These are phyloP conservation scores for Arctostaphylos glauca DNA, from an alignment of 148 eudicot genomes.

Conservation along the genomic window DNA sequence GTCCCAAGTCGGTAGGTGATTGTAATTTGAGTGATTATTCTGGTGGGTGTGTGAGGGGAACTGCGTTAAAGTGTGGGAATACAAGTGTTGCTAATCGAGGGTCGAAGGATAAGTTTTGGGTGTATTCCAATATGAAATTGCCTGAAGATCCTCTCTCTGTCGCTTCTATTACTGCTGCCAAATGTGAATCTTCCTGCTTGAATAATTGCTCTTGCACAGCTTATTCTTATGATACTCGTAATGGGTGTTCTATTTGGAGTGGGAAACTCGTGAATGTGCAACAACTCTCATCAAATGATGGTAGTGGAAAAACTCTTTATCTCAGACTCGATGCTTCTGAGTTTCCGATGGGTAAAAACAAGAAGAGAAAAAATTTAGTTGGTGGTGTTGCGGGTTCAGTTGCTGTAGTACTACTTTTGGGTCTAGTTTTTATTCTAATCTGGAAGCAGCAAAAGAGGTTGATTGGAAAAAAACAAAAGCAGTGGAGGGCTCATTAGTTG, in stretches of 20 bases:
- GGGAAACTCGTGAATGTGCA: slow-evolving; percentile 41
- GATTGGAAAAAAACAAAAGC: slow-evolving; percentile 16
- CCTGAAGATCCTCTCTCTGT: slow-evolving; percentile 24
- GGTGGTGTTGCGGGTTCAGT: slow-evolving; percentile 19
- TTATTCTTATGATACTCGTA: slow-evolving; percentile 39
- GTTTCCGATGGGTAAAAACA: too few relatives aligned
- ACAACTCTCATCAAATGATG: too few relatives aligned
- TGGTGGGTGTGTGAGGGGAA: too few relatives aligned
- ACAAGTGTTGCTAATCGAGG: too few relatives aligned
- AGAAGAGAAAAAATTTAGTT: too few relatives aligned
- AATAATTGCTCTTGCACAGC: slow-evolving; percentile 51
- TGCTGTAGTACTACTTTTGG: too few relatives aligned
- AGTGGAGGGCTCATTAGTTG: slow-evolving; percentile 45
- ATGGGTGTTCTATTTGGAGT: slow-evolving; percentile 45
- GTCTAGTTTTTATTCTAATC: background rate
- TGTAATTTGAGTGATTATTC: too few relatives aligned
- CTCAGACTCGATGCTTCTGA: slow-evolving; percentile 46
- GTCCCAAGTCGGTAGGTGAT: too few relatives aligned
- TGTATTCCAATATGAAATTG: slow-evolving; percentile 18
- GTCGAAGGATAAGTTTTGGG: slow-evolving; percentile 33
- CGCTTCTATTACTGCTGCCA: slow-evolving; percentile 22
- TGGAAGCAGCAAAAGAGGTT: slow-evolving; percentile 14
- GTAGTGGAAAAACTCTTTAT: slow-evolving; percentile 34
- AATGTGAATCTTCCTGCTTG: slow-evolving; percentile 42
- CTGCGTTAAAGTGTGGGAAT: too few relatives aligned